These are phyloP conservation scores for Rhododendron ferrugineum DNA, from an alignment of 148 eudicot species.

Conservation along the genomic window DNA sequence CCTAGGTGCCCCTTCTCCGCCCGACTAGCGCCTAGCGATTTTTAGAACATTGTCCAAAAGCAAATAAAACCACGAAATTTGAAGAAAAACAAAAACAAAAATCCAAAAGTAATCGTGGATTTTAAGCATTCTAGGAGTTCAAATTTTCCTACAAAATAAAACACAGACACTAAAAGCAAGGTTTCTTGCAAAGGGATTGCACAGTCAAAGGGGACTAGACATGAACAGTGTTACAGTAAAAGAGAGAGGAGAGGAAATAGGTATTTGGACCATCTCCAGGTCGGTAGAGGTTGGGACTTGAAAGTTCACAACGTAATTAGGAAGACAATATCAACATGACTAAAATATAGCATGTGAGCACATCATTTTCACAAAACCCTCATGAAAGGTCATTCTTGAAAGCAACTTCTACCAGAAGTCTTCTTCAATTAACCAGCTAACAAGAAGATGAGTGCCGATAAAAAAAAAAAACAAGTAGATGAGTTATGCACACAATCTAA, in stretches of 20 bases:
- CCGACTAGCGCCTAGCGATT: no score
- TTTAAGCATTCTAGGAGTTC: neutral
- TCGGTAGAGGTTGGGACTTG: neutral
- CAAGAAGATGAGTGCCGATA: neutral
- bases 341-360: neutral
- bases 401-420: neutral
- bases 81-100: neutral
- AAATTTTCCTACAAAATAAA: neutral
- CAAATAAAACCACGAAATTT: neutral
- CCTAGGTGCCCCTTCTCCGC: no score
- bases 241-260: neutral
- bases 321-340: neutral
- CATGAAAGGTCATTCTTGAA: neutral
- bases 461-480: neutral
- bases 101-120: neutral
- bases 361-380: neutral
- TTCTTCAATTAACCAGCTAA: neutral
- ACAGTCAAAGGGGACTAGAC: neutral
- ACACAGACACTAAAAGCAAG: neutral
- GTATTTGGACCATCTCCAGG: neutral
- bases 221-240: neutral
- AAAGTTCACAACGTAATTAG: neutral
- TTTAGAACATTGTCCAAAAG: neutral
- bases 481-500: neutral
- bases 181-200: neutral